Conservation (phyloP, 495 filamentous ascomycete genomes). For the Penicillium paxilli region DNA sequence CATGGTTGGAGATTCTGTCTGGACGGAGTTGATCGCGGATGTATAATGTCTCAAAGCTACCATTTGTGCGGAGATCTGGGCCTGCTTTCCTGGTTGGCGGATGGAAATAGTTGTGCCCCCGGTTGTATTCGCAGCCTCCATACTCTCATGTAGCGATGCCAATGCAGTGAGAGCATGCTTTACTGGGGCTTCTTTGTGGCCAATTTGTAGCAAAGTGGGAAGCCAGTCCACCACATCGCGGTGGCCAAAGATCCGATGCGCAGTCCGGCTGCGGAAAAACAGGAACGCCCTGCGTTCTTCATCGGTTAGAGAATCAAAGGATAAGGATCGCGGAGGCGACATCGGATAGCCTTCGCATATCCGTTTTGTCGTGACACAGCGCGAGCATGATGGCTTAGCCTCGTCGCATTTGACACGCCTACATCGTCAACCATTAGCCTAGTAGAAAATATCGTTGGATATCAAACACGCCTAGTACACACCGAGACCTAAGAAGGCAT, state of each 20-base stretch:
- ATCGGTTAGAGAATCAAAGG: neutral
- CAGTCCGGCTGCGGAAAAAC: conserved; percentile 4
- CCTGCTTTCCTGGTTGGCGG: neutral
- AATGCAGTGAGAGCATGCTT: conserved; percentile 13
- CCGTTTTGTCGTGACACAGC: conserved; percentile 1
- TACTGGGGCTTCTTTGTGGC: neutral
- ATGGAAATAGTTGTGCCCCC: neutral
- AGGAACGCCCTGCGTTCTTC: conserved; percentile 8
- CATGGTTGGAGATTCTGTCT: neutral
- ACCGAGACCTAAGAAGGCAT: neutral
- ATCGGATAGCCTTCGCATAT: conserved; percentile 7
- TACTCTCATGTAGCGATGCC: conserved; percentile 15
- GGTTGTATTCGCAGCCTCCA: neutral
- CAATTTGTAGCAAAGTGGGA: conserved; percentile 2
- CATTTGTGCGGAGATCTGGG: conserved; percentile 1
- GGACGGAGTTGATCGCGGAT: neutral
- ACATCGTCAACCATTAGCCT: neutral
- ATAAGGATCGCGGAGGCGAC: neutral
- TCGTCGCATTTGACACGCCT: conserved; percentile 10
- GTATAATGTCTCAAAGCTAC: conserved; percentile 8
- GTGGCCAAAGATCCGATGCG: conserved; percentile 6
- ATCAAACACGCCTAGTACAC: neutral
- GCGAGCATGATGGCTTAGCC: conserved; percentile 2
- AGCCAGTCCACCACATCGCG: conserved; percentile 5
- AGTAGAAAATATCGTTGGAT: neutral